Evolutionary conservation across 371 early-diverging fungal species (phyloP).

Genomic region (Mucor racemosus): DNA sequence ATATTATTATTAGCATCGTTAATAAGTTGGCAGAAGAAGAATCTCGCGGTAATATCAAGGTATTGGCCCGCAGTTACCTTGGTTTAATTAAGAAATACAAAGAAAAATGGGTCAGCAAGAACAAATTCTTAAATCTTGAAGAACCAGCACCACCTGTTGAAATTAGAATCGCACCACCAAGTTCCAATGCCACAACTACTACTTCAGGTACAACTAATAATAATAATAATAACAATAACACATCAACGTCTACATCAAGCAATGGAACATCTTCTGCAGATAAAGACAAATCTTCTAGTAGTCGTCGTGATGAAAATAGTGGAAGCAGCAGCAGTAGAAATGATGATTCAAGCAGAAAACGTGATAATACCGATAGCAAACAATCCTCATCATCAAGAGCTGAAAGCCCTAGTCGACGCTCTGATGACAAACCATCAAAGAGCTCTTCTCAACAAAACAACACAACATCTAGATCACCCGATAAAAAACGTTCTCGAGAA

Average conservation of each 20-base stretch:
- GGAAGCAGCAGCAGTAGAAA: constrained; percentile 3
- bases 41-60: constrained; percentile 45
- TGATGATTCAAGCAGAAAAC: constrained; percentile 8
- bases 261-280: neutral
- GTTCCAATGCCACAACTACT: neutral
- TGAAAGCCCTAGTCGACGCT: constrained; percentile 12
- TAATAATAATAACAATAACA: neutral
- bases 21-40: constrained; percentile 40
- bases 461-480: neutral
- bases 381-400: neutral
- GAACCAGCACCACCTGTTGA: constrained; percentile 22
- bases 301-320: neutral
- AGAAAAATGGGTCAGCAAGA: constrained; percentile 35
- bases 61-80: constrained; percentile 45
- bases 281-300: constrained; percentile 1
- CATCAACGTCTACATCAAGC: neutral
- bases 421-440: constrained; percentile 5
- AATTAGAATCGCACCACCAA: constrained; percentile 15
- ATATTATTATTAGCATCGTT: constrained; percentile 36
- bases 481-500: constrained; percentile 19
- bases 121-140: constrained; percentile 35
- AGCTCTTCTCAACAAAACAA: too few species aligned
- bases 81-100: constrained; percentile 42
- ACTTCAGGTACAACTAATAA: neutral
- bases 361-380: neutral